Conservation (phyloP, 768 basidiomycete genomes). For the Punctularia strigosozonata region DNA sequence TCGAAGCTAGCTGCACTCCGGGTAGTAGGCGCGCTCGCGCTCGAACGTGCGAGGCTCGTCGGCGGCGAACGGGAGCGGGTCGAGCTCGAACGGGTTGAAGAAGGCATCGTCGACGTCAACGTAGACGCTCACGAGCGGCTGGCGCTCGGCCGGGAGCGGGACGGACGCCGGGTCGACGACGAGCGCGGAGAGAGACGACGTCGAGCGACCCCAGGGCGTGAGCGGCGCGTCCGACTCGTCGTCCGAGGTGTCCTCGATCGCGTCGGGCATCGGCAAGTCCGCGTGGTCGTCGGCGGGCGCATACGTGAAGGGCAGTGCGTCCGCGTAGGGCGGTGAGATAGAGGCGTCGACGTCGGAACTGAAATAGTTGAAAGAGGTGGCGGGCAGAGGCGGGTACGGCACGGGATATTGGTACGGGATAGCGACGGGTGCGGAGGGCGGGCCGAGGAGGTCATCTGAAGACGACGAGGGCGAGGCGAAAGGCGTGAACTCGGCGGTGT, state of each 20-base stretch:
- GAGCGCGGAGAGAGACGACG: constrained; percentile 40
- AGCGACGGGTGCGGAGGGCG: constrained; percentile 34
- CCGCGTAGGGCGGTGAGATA: constrained; percentile 25
- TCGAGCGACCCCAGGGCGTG: constrained; percentile 52
- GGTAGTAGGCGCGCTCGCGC: too few species aligned
- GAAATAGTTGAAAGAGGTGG: constrained; percentile 45
- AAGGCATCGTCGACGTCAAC: constrained; percentile 47
- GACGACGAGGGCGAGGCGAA: constrained; percentile 63
- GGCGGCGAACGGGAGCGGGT: constrained; percentile 59
- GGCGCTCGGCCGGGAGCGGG: constrained; percentile 39
- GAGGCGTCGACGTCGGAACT: constrained; percentile 19
- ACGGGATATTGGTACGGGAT: constrained; percentile 24
- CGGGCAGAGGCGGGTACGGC: constrained; percentile 35
- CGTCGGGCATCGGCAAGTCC: constrained; percentile 62
- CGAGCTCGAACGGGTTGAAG: constrained; percentile 56
- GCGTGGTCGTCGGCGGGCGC: constrained; percentile 55
- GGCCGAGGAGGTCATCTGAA: constrained; percentile 58
- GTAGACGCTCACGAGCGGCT: too few species aligned
- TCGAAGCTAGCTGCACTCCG: too few species aligned
- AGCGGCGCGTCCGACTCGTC: constrained; percentile 69
- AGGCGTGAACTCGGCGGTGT: constrained; percentile 47
- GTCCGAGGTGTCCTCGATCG: constrained; percentile 77
- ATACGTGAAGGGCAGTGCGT: constrained; percentile 56
- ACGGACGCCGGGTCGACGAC: constrained; percentile 39
- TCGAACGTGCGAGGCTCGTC: too few species aligned